Percentiles rank a stretch among this genome's conserved stretches.
Evolutionary conservation across 2,329 filamentous ascomycete species (phyloP).

Genomic region (Pyricularia pennisetigena): DNA sequence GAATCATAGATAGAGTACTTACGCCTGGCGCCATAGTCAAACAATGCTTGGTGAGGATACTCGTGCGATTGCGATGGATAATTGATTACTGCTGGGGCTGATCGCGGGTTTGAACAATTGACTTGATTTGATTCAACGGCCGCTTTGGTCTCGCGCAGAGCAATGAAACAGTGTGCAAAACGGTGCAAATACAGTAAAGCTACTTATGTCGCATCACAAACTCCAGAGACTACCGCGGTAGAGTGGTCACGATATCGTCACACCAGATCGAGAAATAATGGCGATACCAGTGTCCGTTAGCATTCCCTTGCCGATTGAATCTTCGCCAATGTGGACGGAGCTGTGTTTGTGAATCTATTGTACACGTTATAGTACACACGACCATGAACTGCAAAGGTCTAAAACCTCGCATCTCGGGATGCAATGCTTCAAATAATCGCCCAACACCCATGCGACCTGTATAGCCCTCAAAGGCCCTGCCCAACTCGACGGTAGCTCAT

Average conservation of each 20-base stretch:
- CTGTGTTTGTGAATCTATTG: neutral
- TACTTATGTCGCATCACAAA: neutral
- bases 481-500: neutral
- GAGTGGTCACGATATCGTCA: neutral
- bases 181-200: neutral
- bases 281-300: neutral
- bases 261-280: neutral
- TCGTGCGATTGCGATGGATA: neutral
- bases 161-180: neutral
- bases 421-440: neutral
- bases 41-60: neutral
- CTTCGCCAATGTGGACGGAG: neutral
- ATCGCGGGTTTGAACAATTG: neutral
- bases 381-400: neutral
- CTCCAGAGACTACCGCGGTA: neutral
- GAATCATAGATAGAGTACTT: neutral
- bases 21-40: constrained; percentile 1
- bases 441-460: neutral
- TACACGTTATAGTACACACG: neutral
- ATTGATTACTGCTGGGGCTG: neutral
- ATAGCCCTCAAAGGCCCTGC: neutral
- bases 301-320: neutral
- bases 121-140: neutral
- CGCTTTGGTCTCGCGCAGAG: neutral
- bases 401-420: neutral